Evolutionary conservation across 495 filamentous ascomycete genomes (phyloP), one percentile per base, ranked within the genome.

Genomic region (Trichoderma orchidacearum): DNA sequence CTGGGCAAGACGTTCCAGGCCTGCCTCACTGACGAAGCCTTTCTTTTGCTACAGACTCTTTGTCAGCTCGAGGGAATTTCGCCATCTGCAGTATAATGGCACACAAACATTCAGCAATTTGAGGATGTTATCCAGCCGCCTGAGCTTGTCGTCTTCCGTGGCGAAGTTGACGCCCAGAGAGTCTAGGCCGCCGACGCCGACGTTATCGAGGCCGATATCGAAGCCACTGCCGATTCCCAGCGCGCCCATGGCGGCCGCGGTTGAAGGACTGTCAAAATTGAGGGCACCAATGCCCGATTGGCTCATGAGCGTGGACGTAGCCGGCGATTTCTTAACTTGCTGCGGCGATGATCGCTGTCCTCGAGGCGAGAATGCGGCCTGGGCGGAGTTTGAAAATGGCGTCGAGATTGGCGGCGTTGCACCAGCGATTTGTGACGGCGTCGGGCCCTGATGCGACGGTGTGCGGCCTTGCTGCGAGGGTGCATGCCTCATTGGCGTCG

Each of bases 1-100:
- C 60, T 80, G 77, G 5, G 83, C 86, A 31, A 95, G 62, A 38
- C 88, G 77, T 68, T 92, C 88, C 36, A 97, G 74, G 0, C 88
- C 89, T 41, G 90, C 85, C 53, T 90, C 82, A 53, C 88, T 87
- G 30, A 98, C 87, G 15, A 83, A 60, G 17, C 76, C 73, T 56
- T 76, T 73, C 54, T 62, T 73, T 23, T 61, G 65, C 71, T 74
- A 17, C 3, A 11, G 11, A 8, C 7, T 13, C 7, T 32, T 11
- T 25, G 53, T 53, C 15, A 57, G 29, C 57, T 60, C 54, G n/a
- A 65, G 58, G 53, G 27, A 17, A 13, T 12, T 7, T 5, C 30
- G n/a, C 32, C 15, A 32, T 30, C 9, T 12, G 15, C 15, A 8
- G 18, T 15, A 21, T 7, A 15, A 18, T 9, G 8, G 38, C 1